Conservation (phyloP, 2,329 filamentous ascomycete species). For the Ophiostoma tasmaniense region DNA sequence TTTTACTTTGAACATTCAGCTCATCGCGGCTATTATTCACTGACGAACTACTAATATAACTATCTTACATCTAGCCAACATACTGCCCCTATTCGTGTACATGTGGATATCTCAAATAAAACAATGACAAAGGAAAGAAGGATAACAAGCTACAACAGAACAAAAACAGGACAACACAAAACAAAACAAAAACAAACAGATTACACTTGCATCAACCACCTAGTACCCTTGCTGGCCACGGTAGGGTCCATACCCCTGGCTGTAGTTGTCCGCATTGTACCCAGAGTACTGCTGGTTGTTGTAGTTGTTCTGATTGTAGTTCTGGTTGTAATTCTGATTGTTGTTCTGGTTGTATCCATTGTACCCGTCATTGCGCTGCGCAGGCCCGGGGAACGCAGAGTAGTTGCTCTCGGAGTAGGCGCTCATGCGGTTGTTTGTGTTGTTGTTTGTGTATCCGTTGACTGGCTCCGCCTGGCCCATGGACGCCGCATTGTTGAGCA, state of each 20-base stretch:
- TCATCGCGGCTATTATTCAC: not conserved
- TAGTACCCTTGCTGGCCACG: not conserved
- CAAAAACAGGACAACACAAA: not conserved
- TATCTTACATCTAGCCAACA: not conserved
- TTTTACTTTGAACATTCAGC: not conserved
- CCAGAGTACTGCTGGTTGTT: not conserved
- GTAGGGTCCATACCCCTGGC: not conserved
- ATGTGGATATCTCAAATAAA: slow-evolving; percentile 6
- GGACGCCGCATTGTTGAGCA: not conserved
- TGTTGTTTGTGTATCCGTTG: not conserved
- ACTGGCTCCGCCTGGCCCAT: not conserved
- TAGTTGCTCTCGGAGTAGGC: not conserved
- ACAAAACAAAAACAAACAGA: not conserved
- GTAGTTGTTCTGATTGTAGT: not conserved
- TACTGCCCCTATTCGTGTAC: not conserved
- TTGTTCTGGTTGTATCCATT: not conserved
- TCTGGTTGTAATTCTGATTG: not conserved
- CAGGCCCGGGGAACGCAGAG: not conserved
- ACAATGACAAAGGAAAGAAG: slow-evolving; percentile 1
- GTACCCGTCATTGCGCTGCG: not conserved
- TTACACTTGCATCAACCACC: not conserved
- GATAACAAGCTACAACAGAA: not conserved
- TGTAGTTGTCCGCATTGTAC: not conserved
- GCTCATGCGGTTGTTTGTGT: not conserved
- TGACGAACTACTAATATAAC: not conserved